Conservation (phyloP, 2,329 filamentous ascomycete genomes). For the Thyridium curvatum region DNA sequence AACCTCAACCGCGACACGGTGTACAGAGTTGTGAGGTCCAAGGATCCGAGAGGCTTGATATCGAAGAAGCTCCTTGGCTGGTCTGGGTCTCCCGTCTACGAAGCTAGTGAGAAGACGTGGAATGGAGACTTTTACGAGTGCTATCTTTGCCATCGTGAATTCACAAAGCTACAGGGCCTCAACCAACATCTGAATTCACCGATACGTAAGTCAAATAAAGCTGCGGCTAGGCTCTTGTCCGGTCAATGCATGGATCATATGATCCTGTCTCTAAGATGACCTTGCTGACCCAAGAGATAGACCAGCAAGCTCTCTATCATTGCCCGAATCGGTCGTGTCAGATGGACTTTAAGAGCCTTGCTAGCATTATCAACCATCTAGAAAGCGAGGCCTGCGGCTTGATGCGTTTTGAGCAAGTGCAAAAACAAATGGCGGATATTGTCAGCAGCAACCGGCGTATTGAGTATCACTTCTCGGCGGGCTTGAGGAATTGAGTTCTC, state of each 20-base stretch:
- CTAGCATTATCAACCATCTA: conserved; percentile 32
- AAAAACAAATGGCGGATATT: conserved; percentile 15
- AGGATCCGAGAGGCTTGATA: conserved; percentile 41
- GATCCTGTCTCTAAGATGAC: no score
- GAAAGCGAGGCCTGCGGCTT: conserved; percentile 35
- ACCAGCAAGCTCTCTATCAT: conserved; percentile 31
- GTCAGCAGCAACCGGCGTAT: conserved; percentile 10
- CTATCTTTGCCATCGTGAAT: conserved; percentile 44
- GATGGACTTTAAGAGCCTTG: conserved; percentile 30
- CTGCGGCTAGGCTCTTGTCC: no score
- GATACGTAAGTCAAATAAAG: conserved; percentile 31
- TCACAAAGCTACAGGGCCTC: conserved; percentile 25
- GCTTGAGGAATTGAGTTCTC: no score
- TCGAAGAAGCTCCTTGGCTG: conserved; percentile 45
- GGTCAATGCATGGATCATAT: no score
- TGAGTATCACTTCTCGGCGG: no score
- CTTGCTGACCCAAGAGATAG: conserved; percentile 8
- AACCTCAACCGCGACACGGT: conserved; percentile 41
- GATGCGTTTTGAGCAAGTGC: conserved; percentile 29
- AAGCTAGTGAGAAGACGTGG: conserved; percentile 32
- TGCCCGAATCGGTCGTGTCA: conserved; percentile 28
- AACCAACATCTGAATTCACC: conserved; percentile 50
- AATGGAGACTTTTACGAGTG: conserved; percentile 44
- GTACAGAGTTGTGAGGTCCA: conserved; percentile 33
- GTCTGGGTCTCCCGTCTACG: conserved; percentile 24